Evolutionary conservation across 495 filamentous ascomycete species (phyloP).

Genomic region (Astrocystis sublimbata): DNA sequence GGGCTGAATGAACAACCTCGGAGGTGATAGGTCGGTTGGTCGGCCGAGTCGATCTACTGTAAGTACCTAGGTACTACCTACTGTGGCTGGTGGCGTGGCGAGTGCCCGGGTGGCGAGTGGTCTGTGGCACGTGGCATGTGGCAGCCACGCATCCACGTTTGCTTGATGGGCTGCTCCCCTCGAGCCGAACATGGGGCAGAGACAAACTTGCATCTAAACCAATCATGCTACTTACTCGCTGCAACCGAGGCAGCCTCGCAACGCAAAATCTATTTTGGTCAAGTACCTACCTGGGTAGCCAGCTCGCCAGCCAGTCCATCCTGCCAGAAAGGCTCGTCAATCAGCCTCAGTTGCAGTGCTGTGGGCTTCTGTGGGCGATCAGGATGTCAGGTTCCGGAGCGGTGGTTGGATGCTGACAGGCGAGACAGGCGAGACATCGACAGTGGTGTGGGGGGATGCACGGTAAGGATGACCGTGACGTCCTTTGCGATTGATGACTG

Average conservation of each 20-base stretch:
- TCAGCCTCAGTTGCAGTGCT: not conserved
- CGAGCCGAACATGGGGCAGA: too few species aligned
- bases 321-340: not conserved
- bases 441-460: conserved; percentile 9
- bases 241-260: conserved; percentile 15
- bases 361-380: not conserved
- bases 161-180: conserved; percentile 6
- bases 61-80: not conserved
- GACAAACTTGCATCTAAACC: not conserved
- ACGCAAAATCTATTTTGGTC: conserved; percentile 12
- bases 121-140: conserved; percentile 18
- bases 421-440: too few species aligned
- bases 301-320: not conserved
- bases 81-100: conserved; percentile 9
- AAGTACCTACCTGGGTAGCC: too few species aligned
- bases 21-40: too few species aligned
- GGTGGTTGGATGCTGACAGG: conserved; percentile 7
- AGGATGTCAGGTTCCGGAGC: too few species aligned
- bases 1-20: not conserved
- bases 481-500: conserved; percentile 8
- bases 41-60: too few species aligned
- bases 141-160: conserved; percentile 22
- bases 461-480: not conserved
- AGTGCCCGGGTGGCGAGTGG: too few species aligned
- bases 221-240: conserved; percentile 8